phyloP scores from a whole-genome alignment of 129 eudicot genomes.

The Centella asiatica region DNA sequence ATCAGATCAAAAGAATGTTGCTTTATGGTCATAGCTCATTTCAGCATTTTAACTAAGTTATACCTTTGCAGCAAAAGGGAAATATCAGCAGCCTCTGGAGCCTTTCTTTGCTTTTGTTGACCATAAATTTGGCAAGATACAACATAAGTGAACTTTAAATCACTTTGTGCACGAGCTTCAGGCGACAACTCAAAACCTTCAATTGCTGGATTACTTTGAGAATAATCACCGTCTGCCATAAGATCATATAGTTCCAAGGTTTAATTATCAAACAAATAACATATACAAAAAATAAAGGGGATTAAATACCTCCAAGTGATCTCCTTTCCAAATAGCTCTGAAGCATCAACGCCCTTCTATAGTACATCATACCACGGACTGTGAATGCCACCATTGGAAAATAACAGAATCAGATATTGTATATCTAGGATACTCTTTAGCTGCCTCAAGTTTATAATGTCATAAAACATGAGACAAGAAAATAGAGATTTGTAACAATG shows the following conservation, averaged over 20 bases:
- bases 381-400: conserved; percentile 18
- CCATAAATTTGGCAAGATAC: conserved; percentile 98
- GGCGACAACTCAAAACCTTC: conserved; percentile 81
- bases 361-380: conserved; percentile 99
- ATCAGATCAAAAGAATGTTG: no score
- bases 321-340: conserved; percentile 80
- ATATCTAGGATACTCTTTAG: not conserved
- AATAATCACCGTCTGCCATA: conserved; percentile 33
- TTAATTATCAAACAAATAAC: not conserved
- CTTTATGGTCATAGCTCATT: no score
- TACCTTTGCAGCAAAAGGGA: conserved; percentile 82
- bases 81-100: conserved; percentile 94
- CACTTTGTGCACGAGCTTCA: conserved; percentile 96
- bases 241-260: not conserved
- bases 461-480: not conserved
- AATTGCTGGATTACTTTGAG: conserved; percentile 34
- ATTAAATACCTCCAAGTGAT: conserved; percentile 60
- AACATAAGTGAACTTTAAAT: conserved; percentile 87
- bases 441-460: not conserved
- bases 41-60: not conserved
- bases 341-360: conserved; percentile 93
- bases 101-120: conserved; percentile 85
- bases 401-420: conserved; percentile 9
- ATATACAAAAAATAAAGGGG: conserved; percentile 1
- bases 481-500: not conserved